These are phyloP conservation scores for Blastocystis sp. DNA, from an alignment of 352 stramenopile species.

Conservation along the genomic window DNA sequence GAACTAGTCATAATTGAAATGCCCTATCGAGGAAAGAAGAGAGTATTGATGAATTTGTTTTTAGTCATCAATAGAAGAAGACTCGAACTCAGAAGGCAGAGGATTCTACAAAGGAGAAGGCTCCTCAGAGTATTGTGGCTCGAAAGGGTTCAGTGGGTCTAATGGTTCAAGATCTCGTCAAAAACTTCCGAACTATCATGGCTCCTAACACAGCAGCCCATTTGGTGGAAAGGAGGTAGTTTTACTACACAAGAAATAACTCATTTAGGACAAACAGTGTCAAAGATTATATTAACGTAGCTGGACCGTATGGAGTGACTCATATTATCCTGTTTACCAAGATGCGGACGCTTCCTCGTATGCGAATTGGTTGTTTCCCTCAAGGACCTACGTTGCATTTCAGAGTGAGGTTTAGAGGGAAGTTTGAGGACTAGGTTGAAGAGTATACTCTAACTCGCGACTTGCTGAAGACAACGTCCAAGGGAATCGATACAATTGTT, in stretches of 20 bases:
- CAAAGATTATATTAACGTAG: constrained; percentile 83
- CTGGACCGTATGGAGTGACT: constrained; percentile 83
- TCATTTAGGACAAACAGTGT: constrained; percentile 69
- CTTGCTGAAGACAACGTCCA: constrained; percentile 27
- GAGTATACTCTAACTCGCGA: constrained; percentile 55
- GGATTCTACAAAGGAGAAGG: constrained; percentile 70
- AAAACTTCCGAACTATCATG: constrained; percentile 85
- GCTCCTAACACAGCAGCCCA: constrained; percentile 85
- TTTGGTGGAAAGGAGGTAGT: constrained; percentile 74
- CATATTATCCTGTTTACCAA: constrained; percentile 89
- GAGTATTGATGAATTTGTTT: not conserved
- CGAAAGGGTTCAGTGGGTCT: constrained; percentile 76
- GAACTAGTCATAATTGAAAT: not conserved
- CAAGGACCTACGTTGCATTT: constrained; percentile 80
- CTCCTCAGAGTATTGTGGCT: constrained; percentile 81
- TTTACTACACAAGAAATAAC: constrained; percentile 68
- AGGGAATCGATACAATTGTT: constrained; percentile 74
- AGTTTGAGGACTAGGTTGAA: constrained; percentile 65
- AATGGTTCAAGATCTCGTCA: constrained; percentile 77
- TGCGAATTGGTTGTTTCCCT: constrained; percentile 85
- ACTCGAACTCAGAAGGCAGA: constrained; percentile 41
- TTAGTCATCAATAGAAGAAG: constrained; percentile 39
- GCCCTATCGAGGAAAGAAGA: constrained; percentile 28
- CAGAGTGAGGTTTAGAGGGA: not conserved
- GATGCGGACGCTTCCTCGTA: constrained; percentile 81